Evolutionary conservation across 176 grass and related monocot genomes (phyloP), one percentile per base, ranked within the genome.

Genomic region (Carex parvula): DNA sequence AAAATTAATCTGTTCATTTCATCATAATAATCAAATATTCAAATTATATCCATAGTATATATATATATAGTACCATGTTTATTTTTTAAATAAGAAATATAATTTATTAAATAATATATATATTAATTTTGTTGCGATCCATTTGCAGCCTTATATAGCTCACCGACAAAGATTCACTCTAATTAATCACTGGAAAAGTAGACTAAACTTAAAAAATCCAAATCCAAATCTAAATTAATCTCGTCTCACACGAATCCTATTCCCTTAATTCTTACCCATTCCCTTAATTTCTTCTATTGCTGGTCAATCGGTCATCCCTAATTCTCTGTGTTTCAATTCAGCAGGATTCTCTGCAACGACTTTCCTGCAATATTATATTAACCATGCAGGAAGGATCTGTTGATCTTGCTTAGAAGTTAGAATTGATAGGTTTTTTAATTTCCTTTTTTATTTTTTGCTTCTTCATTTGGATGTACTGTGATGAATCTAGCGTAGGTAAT

Each of bases 141-240:
- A 39, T 39, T 39, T 39, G 41, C 41, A 42, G 41, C 0, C 6
- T 18, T 6, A 41, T n/a, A n/a, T n/a, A n/a, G 18, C 10, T 14
- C 37, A 64, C 52, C 74, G 44, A 79, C 42, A 78, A 78, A 55
- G 12, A 48, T 85, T 76, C 26, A 53, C 26, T 53, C 20, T 26
- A 60, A 33, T 55, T 26, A 60, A 33, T 55, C 22, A 44, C 16
- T 48, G 18, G 33, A 26, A 85, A 54, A 42, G 22, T 69, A 50
- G 30, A 32, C 5, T 17, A 44, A 70, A 70, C 37, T 46, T 5
- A 11, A 21, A 39, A 41, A 42, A 8, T 16, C 32, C 6, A 44
- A 55, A 63, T 18, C 16, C 3, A 44, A 52, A 20, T 18, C 26
- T 26, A 26, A 26, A 26, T 26, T 26, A 26, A 26, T 26, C 21